Base-by-base conservation (phyloP, 495 filamentous ascomycete species). In the Aspergillus biplanus region DNA sequence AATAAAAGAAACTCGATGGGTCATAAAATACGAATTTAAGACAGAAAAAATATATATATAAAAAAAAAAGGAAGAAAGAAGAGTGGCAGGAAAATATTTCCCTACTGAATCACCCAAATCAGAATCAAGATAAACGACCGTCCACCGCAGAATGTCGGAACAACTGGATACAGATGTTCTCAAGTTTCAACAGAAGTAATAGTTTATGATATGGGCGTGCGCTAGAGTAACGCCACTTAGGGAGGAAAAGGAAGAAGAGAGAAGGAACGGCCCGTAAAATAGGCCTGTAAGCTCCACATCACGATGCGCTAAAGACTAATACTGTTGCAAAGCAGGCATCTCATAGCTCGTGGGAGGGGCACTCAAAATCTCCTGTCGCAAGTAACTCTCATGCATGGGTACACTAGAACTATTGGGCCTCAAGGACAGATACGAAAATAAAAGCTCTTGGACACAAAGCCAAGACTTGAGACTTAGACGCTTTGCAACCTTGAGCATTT, bases 401-500 rank as follows among this genome's bases (percentile, higher is more conserved):
- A 69, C 61, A 12, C 34, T 52, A 0, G 64, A 58, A n/a, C 73
- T 65, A 15, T 52, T 54, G 5, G 73, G 57, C 12, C 68, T 67
- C n/a, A 79, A 44, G 0, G 77, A 74, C 47, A 80, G 56, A 59
- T 72, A 79, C 15, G 67, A 66, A 57, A 76, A 75, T 12, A 79
- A 65, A 35, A 76, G 66, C 16, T 74, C 70, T 37, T 66, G 70
- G 12, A 80, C 54, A 0, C 57, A 69, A 52, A 73, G 59, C 75
- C 76, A 79, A 4, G 69, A 73, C 13, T 67, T 64, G 5, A 67
- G 61, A 37, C 69, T 65, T n/a, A 80, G 52, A 11, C 77, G 72
- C 47, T 78, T 78, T 1, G 73, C 75, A 58, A 80, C 67, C 52
- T 79, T 80, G 50, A 80, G 56, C 78, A 80, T 80, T 5, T 75